phyloP scores from a whole-genome alignment of 306 rosid genomes.

The Prunus dulcis region DNA sequence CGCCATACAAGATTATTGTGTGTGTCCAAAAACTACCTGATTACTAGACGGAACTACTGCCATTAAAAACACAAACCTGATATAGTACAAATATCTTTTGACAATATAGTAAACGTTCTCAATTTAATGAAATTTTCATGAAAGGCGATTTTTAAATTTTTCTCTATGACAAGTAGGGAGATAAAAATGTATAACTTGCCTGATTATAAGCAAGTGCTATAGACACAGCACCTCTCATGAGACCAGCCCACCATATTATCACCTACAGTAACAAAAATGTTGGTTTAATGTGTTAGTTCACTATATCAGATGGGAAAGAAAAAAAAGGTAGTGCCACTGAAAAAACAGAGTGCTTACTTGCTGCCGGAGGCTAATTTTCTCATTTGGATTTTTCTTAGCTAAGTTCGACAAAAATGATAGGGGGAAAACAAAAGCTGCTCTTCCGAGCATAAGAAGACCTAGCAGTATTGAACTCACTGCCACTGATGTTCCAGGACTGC shows the following conservation, averaged over 20 bases:
- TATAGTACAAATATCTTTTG: too few relatives aligned
- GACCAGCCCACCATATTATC: constrained; percentile 99
- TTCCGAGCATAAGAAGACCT: constrained; percentile 67
- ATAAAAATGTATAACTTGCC: constrained; percentile 40
- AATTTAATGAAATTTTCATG: not conserved
- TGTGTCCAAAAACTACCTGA: not conserved
- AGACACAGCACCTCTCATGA: constrained; percentile 99
- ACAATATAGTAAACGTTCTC: not conserved
- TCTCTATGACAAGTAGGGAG: constrained; percentile 1
- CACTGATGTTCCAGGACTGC: constrained; percentile 87
- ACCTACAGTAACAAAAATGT: constrained; percentile 42
- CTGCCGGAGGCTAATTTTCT: constrained; percentile 58
- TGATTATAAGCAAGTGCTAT: constrained; percentile 97
- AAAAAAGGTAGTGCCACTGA: not conserved
- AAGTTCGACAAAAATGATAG: constrained; percentile 80
- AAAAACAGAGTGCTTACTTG: constrained; percentile 53
- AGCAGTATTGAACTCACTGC: constrained; percentile 75
- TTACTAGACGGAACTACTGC: not conserved
- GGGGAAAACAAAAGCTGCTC: constrained; percentile 95
- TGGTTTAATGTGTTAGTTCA: constrained; percentile 15
- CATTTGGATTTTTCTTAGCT: constrained; percentile 42
- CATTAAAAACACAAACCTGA: not conserved
- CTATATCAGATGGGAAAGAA: constrained; percentile 1
- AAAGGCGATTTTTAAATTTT: constrained; percentile 4
- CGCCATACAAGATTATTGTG: too few relatives aligned